Percentiles rank a stretch among this genome's conserved stretches.
These are phyloP conservation scores for Platanthera zijinensis DNA, from an alignment of 106 monocot species.

Conservation along the genomic window DNA sequence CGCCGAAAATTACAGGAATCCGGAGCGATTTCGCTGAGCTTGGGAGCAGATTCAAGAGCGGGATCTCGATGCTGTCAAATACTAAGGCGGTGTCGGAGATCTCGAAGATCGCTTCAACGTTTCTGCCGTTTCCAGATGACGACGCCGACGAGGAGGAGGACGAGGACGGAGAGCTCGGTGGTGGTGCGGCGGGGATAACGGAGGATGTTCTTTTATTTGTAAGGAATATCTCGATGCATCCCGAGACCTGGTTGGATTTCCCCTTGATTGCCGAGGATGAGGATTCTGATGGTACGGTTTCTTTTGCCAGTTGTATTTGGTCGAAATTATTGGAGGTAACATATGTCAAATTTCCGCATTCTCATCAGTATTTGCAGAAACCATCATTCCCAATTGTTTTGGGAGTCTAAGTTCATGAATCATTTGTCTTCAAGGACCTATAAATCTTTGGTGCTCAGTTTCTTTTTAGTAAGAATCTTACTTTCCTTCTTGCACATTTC, in stretches of 20 bases:
- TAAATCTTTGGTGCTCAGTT: not conserved
- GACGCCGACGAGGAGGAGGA: constrained; percentile 31
- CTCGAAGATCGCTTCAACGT: constrained; percentile 68
- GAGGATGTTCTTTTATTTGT: constrained; percentile 79
- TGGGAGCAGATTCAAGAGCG: constrained; percentile 61
- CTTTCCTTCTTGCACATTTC: too few relatives aligned
- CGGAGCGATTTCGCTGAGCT: constrained; percentile 83
- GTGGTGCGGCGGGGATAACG: constrained; percentile 39
- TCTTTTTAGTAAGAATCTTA: not conserved
- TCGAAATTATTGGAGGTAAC: not conserved
- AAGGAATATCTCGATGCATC: constrained; percentile 75
- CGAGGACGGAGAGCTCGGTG: constrained; percentile 6
- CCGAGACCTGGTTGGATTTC: constrained; percentile 90
- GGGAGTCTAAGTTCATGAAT: not conserved
- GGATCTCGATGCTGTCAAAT: constrained; percentile 67
- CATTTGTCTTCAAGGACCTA: too few relatives aligned
- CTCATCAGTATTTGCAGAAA: not conserved
- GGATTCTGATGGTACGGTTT: constrained; percentile 48
- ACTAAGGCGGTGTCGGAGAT: constrained; percentile 58
- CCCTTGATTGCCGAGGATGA: constrained; percentile 49
- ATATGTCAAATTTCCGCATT: not conserved
- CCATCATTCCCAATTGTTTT: not conserved
- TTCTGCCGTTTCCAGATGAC: constrained; percentile 51
- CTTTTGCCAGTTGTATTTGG: not conserved
- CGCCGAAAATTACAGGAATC: constrained; percentile 59